Conservation (phyloP, 1,284 basidiomycete species). For the Apiotrichum veenhuisii region DNA sequence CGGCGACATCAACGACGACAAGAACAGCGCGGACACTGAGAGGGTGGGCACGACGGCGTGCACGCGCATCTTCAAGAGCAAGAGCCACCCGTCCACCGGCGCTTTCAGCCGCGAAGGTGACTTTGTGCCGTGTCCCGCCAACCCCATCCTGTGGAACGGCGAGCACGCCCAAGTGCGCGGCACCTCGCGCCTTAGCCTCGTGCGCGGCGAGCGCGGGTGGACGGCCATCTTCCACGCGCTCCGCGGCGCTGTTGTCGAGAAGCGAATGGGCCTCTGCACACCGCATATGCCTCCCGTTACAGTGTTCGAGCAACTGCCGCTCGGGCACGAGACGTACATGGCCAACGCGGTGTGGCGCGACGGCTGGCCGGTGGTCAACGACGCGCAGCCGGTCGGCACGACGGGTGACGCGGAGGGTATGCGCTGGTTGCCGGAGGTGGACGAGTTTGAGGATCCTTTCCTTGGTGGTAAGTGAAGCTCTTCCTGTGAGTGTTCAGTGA, state of each 20-base stretch:
- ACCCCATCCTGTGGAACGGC: conserved; percentile 17
- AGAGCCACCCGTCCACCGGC: conserved; percentile 1
- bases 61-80: conserved; percentile 16
- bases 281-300: too few species aligned
- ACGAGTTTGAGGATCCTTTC: conserved; percentile 1
- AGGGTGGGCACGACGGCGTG: conserved; percentile 20
- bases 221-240: neutral
- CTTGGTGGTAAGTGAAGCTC: neutral
- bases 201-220: conserved; percentile 5
- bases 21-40: conserved; percentile 6
- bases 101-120: neutral
- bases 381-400: conserved; percentile 4
- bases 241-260: neutral
- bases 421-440: conserved; percentile 2
- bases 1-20: conserved; percentile 27
- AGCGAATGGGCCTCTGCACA: too few species aligned
- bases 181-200: neutral
- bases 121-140: conserved; percentile 4
- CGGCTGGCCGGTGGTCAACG: conserved; percentile 27
- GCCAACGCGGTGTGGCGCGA: conserved; percentile 24
- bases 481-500: neutral
- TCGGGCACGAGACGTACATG: conserved; percentile 29
- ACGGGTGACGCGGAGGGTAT: conserved; percentile 4
- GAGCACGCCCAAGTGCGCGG: conserved; percentile 3
- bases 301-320: conserved; percentile 3